Evolutionary conservation across 1,139 yeast species (phyloP).

Genomic region (Yamadazyma siamensis): DNA sequence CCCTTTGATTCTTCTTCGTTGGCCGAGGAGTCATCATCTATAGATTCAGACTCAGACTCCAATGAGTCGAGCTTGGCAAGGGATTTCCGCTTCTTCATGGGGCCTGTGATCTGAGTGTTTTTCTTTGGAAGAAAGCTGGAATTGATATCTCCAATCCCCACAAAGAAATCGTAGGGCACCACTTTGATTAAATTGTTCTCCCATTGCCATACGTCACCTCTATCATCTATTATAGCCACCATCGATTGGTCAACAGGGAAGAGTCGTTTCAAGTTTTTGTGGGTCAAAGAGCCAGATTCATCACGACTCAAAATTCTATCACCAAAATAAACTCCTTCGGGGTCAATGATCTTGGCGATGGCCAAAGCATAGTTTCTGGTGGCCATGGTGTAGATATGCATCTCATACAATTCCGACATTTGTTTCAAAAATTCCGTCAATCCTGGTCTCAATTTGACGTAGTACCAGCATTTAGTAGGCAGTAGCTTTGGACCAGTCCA

Average conservation of each 20-base stretch:
- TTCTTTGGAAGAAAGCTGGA: conserved; percentile 87
- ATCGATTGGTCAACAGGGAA: conserved; percentile 95
- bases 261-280: conserved; percentile 79
- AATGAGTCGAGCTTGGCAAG: conserved; percentile 48
- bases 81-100: conserved; percentile 58
- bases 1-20: conserved; percentile 7
- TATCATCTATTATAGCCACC: conserved; percentile 95
- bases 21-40: conserved; percentile 19
- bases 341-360: conserved; percentile 89
- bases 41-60: conserved; percentile 10
- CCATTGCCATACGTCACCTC: conserved; percentile 99
- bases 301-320: conserved; percentile 90
- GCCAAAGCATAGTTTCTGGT: conserved; percentile 90
- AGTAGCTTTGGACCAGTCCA: conserved; percentile 57
- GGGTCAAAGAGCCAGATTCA: conserved; percentile 90
- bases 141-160: conserved; percentile 96
- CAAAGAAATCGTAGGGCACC: conserved; percentile 92
- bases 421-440: conserved; percentile 64
- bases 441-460: conserved; percentile 91
- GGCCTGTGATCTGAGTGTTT: conserved; percentile 65
- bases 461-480: conserved; percentile 74
- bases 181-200: conserved; percentile 86
- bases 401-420: conserved; percentile 67
- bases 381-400: conserved; percentile 99
- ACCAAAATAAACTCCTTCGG: conserved; percentile 80